Base-by-base conservation (phyloP, 2,329 filamentous ascomycete species). In the Epichloe brachyelytri region DNA sequence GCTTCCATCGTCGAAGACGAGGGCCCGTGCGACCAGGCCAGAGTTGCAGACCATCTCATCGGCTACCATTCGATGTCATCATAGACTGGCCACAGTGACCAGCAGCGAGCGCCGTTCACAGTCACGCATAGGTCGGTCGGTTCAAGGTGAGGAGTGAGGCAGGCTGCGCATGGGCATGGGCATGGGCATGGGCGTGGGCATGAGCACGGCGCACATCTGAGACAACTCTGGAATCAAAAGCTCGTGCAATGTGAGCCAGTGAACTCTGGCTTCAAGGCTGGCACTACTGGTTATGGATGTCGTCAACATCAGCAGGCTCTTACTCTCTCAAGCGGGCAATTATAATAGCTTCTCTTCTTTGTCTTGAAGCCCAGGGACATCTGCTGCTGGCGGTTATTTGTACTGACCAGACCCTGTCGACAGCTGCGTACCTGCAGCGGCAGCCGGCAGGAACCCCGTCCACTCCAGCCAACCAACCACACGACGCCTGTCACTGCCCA, bases 351-450 rank as follows among this genome's bases (percentile, higher is more conserved):
- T 14, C 26, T 10, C 26, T 30, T 10, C 8, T 10, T 30, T 30
- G 26, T 10, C 26, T 30, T n/a, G 40, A 26, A 26, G 26, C 26
- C 26, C 7, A 26, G 26, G 19, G 12, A 19, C 40, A 43, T 5
- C 40, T 41, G 4, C 20, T 20, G 20, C 20, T 22, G 19, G 40
- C 40, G 40, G n/a, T 5, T 22, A 15, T 15, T 22, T 22, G 22
- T 7, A 10, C 5, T 3, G 10, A 26, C 26, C 26, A 26, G 7
- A 26, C 41, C 41, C 41, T 30, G 14, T 43, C 40, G 11, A 43
- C 12, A 30, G 43, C 15, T 46, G 30, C 33, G 46, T 48, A 43
- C 46, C 46, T 43, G 46, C 46, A 48, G 38, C 46, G 46, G 46
- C 46, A 20, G 38, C 30, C 46, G 38, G 38, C 46, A 30, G 38